These are phyloP conservation scores for Boletellus dicymbophilus DNA, from an alignment of 1,284 basidiomycete genomes.

Conservation along the genomic window DNA sequence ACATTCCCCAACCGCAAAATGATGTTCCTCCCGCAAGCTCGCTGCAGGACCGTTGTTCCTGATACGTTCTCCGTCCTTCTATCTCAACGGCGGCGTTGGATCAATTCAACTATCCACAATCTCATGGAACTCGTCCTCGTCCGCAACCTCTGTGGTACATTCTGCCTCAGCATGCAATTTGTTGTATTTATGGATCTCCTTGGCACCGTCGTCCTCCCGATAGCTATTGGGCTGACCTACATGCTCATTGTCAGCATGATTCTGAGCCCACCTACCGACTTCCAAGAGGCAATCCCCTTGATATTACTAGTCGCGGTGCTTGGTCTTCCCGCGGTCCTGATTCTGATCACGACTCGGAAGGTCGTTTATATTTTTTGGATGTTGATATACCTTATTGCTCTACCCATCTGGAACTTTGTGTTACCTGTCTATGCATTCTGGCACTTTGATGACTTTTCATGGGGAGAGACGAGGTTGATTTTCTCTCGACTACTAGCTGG, in stretches of 20 bases:
- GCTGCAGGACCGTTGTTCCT: constrained; percentile 94
- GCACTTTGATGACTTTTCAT: constrained; percentile 99
- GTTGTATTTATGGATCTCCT: constrained; percentile 98
- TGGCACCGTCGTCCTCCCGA: constrained; percentile 93
- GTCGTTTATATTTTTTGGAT: constrained; percentile 98
- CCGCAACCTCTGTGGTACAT: constrained; percentile 93
- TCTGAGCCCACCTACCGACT: constrained; percentile 79
- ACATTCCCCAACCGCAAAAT: constrained; percentile 99
- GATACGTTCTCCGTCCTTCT: constrained; percentile 93
- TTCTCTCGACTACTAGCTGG: constrained; percentile 12
- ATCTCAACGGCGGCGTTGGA: constrained; percentile 98
- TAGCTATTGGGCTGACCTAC: constrained; percentile 93
- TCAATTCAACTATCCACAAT: constrained; percentile 99
- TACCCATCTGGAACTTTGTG: constrained; percentile 96
- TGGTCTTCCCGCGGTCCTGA: constrained; percentile 91
- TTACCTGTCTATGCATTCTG: constrained; percentile 96
- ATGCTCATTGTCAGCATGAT: constrained; percentile 84
- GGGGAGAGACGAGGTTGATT: constrained; percentile 93
- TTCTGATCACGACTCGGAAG: constrained; percentile 93
- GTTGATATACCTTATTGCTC: constrained; percentile 89
- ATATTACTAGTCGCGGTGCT: constrained; percentile 89
- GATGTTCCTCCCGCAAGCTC: constrained; percentile 98
- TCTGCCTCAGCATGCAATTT: constrained; percentile 98
- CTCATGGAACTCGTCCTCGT: constrained; percentile 99
- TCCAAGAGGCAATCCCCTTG: constrained; percentile 94